Percentiles rank a stretch among this genome's conserved stretches.
Evolutionary conservation across 805 yeast genomes (phyloP).

Genomic region (Kodamaea sagamina): DNA sequence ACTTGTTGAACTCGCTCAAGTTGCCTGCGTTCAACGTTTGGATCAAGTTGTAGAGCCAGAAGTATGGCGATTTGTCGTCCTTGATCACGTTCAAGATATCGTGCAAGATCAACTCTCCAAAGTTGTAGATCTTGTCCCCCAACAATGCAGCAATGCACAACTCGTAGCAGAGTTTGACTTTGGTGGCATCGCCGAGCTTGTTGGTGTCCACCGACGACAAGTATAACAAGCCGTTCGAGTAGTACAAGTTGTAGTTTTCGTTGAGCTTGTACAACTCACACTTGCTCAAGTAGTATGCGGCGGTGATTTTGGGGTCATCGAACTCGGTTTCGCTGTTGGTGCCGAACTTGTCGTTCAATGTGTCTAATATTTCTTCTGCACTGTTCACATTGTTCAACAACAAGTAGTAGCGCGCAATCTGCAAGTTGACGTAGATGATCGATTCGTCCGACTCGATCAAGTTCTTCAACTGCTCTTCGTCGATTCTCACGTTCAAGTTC

Average conservation of each 20-base stretch:
- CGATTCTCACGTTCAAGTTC: constrained; percentile 30
- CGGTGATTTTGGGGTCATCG: constrained; percentile 59
- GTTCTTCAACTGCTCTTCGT: constrained; percentile 27
- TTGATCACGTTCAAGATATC: constrained; percentile 64
- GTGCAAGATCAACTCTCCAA: constrained; percentile 92
- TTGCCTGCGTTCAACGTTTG: constrained; percentile 77
- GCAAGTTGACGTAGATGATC: constrained; percentile 51
- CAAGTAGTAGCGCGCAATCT: constrained; percentile 72
- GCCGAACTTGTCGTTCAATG: constrained; percentile 59
- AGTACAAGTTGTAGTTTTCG: constrained; percentile 78
- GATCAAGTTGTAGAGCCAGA: constrained; percentile 74
- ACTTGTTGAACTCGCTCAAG: constrained; percentile 60
- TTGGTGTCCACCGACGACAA: constrained; percentile 65
- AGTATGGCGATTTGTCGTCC: constrained; percentile 46
- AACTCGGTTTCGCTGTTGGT: constrained; percentile 28
- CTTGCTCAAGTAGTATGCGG: constrained; percentile 79
- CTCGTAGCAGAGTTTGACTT: constrained; percentile 53
- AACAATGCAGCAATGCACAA: constrained; percentile 82
- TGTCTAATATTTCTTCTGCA: constrained; percentile 69
- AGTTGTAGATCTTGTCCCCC: constrained; percentile 91
- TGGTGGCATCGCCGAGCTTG: constrained; percentile 39
- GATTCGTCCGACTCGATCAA: constrained; percentile 54
- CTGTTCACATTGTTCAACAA: constrained; percentile 52
- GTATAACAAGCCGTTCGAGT: constrained; percentile 77
- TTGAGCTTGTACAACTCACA: constrained; percentile 74